Conservation (phyloP, 345 rosid species). For the Aquilaria sinensis region DNA sequence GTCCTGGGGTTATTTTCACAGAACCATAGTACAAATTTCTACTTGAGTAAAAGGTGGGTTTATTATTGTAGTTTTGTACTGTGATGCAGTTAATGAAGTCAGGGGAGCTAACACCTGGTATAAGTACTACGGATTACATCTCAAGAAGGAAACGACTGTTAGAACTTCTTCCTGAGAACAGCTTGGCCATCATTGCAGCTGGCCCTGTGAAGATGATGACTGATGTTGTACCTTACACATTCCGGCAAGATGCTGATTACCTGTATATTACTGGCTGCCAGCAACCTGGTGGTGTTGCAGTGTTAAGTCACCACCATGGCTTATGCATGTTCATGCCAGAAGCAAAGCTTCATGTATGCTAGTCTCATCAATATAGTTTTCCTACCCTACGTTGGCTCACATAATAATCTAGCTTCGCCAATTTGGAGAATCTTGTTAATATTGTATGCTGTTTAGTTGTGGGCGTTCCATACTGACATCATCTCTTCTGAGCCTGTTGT, state of each 20-base stretch:
- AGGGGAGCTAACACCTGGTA: conserved; percentile 92
- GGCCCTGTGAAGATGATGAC: conserved; percentile 97
- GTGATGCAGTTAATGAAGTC: conserved; percentile 57
- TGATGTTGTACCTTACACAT: conserved; percentile 85
- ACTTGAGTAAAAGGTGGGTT: no score
- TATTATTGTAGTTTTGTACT: not conserved
- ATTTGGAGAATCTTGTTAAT: conserved; percentile 1
- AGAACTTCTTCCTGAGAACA: conserved; percentile 71
- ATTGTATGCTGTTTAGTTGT: not conserved
- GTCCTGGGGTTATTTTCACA: no score
- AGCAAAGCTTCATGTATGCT: conserved; percentile 60
- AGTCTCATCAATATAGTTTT: conserved; percentile 3
- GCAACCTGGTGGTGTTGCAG: conserved; percentile 93
- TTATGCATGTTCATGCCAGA: conserved; percentile 99
- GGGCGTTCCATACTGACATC: not conserved
- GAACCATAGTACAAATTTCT: no score
- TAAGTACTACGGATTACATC: conserved; percentile 63
- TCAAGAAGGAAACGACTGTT: conserved; percentile 61
- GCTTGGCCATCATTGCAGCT: conserved; percentile 79
- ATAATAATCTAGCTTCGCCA: not conserved
- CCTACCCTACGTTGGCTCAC: not conserved
- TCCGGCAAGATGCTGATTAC: conserved; percentile 87
- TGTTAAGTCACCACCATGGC: conserved; percentile 63
- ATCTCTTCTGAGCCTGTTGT: not conserved
- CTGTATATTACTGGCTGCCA: conserved; percentile 86